Evolutionary conservation across 2,329 filamentous ascomycete species (phyloP).

Genomic region (Sporothrix mexicana): DNA sequence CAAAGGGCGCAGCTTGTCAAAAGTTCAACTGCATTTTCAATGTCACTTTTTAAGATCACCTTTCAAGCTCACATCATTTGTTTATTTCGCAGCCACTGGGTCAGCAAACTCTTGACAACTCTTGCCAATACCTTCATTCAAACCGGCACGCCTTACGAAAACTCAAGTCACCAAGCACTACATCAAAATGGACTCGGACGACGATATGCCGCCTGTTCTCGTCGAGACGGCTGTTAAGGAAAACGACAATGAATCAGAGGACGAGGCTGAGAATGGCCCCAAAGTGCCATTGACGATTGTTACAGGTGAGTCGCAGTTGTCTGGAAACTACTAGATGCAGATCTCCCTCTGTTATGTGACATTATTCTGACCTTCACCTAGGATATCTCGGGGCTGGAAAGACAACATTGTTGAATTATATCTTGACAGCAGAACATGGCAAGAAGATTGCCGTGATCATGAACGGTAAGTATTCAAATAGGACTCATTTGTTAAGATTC

Average conservation of each 20-base stretch:
- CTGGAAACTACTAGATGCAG: background rate
- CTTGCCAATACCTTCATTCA: background rate
- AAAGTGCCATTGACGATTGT: slow-evolving; percentile 87
- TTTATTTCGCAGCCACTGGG: too few species aligned
- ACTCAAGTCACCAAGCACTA: background rate
- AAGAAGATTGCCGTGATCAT: slow-evolving; percentile 98
- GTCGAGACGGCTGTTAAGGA: slow-evolving; percentile 55
- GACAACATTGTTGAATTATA: slow-evolving; percentile 94
- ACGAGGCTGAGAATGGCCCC: slow-evolving; percentile 58
- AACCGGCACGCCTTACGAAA: background rate
- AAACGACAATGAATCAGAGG: slow-evolving; percentile 51
- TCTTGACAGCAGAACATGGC: slow-evolving; percentile 90
- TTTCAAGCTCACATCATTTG: too few species aligned
- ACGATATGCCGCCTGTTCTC: slow-evolving; percentile 67
- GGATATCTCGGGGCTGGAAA: slow-evolving; percentile 96
- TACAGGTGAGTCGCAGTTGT: slow-evolving; percentile 59
- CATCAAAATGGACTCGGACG: slow-evolving; percentile 63
- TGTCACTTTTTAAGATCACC: background rate
- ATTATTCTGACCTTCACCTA: slow-evolving; percentile 45
- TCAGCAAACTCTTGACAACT: too few species aligned
- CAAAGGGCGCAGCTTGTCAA: slow-evolving; percentile 28
- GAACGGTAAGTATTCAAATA: slow-evolving; percentile 64
- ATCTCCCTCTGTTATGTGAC: background rate
- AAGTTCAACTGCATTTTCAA: background rate
- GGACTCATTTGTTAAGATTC: background rate